Percentiles rank a stretch among this genome's conserved stretches.
Conservation (phyloP, 2,329 filamentous ascomycete species). For the Teratosphaeria gauchensis region DNA sequence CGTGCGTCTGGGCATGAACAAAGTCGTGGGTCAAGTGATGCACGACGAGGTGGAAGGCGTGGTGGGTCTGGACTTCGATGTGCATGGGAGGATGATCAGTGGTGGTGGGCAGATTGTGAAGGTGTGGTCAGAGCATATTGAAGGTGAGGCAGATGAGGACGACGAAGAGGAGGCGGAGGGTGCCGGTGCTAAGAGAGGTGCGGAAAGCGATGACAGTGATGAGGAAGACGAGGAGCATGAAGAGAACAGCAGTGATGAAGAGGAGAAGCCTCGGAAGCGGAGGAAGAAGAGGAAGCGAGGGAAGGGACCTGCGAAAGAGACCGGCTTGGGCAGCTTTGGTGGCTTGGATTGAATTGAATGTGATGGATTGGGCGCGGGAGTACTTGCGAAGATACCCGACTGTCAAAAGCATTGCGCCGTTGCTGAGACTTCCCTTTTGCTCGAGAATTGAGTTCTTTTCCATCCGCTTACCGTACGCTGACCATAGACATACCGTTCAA, state of each 20-base stretch:
- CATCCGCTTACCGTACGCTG: no score
- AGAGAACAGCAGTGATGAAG: constrained; percentile 36
- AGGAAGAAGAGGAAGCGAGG: constrained; percentile 32
- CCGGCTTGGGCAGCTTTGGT: constrained; percentile 10
- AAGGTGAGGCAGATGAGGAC: constrained; percentile 45
- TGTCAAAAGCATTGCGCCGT: no score
- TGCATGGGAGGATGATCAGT: constrained; percentile 75
- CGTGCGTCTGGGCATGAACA: constrained; percentile 63
- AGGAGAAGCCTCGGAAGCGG: constrained; percentile 28
- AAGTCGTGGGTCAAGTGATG: constrained; percentile 56
- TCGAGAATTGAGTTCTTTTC: no score
- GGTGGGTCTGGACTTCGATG: constrained; percentile 72
- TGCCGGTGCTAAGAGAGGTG: constrained; percentile 32
- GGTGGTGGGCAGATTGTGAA: constrained; percentile 80
- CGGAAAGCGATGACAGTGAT: constrained; percentile 43
- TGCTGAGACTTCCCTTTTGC: no score
- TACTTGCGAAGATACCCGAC: background rate
- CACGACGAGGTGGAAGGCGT: constrained; percentile 88
- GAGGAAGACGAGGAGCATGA: constrained; percentile 28
- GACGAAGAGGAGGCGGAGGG: constrained; percentile 28
- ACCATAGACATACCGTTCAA: no score
- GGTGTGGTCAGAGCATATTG: constrained; percentile 72
- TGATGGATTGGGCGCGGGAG: background rate
- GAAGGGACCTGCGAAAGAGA: constrained; percentile 17
- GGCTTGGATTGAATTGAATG: constrained; percentile 20